Evolutionary conservation across 371 early-diverging fungal species (phyloP).

Genomic region (Rhizopus arrhizus): DNA sequence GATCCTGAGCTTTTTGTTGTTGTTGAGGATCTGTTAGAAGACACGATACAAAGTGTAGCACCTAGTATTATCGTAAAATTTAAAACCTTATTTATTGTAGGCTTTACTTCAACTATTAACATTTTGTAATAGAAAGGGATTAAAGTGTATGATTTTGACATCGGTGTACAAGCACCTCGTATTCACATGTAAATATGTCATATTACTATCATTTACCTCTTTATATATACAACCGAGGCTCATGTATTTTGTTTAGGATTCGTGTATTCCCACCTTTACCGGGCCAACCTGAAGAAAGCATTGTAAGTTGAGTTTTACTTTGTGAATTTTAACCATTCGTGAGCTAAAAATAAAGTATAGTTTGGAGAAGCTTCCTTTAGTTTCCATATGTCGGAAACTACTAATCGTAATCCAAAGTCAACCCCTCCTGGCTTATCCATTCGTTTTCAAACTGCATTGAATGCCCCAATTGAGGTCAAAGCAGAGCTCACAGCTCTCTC

Average conservation of each 20-base stretch:
- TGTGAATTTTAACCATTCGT: too few species aligned
- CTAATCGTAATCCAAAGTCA: slow-evolving; percentile 25
- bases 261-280: slow-evolving; percentile 48
- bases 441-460: slow-evolving; percentile 33
- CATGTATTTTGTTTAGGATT: slow-evolving; percentile 23
- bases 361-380: slow-evolving; percentile 52
- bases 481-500: slow-evolving; percentile 45
- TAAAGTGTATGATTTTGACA: slow-evolving; percentile 46
- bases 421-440: slow-evolving; percentile 43
- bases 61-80: slow-evolving; percentile 41
- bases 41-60: slow-evolving; percentile 33
- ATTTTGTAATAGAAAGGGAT: slow-evolving; percentile 30
- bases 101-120: too few species aligned
- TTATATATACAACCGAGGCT: not conserved
- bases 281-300: slow-evolving; percentile 49
- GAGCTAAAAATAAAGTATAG: slow-evolving; percentile 13
- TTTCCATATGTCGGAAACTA: slow-evolving; percentile 40
- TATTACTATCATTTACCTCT: slow-evolving; percentile 1
- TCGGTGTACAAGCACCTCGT: slow-evolving; percentile 51
- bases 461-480: slow-evolving; percentile 37
- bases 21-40: slow-evolving; percentile 43
- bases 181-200: slow-evolving; percentile 38
- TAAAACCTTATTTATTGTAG: not conserved
- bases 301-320: slow-evolving; percentile 25
- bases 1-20: slow-evolving; percentile 39